phyloP scores from a whole-genome alignment of 306 rosid species.

The Inga leiocalycina region DNA sequence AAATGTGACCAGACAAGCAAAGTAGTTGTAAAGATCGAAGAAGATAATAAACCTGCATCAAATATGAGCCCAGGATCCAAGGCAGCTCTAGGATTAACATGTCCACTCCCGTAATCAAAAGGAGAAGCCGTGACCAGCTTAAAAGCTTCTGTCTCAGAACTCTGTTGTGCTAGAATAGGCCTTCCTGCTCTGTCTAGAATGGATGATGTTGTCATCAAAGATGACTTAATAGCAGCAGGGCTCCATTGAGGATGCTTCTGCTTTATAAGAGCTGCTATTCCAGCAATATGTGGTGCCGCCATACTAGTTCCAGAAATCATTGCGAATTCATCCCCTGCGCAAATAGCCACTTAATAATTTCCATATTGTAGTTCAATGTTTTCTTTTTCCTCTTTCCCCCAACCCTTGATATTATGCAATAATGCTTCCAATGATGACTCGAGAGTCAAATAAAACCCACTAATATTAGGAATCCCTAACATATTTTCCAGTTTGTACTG shows the following conservation, averaged over 20 bases:
- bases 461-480: constrained; percentile 18
- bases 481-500: neutral
- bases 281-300: constrained; percentile 99
- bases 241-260: constrained; percentile 99
- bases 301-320: constrained; percentile 99
- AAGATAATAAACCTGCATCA: constrained; percentile 70
- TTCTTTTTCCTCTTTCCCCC: constrained; percentile 12
- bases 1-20: neutral
- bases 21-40: constrained; percentile 9
- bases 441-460: neutral
- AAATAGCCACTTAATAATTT: constrained; percentile 13
- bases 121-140: constrained; percentile 81
- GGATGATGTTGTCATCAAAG: constrained; percentile 95
- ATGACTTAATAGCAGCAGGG: constrained; percentile 98
- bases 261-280: constrained; percentile 96
- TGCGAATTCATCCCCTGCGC: constrained; percentile 92
- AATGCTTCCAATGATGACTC: constrained; percentile 12
- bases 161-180: constrained; percentile 90
- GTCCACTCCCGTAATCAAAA: constrained; percentile 98
- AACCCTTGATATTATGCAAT: neutral
- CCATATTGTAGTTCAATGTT: neutral
- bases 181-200: constrained; percentile 87
- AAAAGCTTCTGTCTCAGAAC: constrained; percentile 80
- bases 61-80: constrained; percentile 97
- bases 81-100: constrained; percentile 95